Base-by-base conservation (phyloP, 208 protist genomes). In the Sergeia podlipaevii region DNA sequence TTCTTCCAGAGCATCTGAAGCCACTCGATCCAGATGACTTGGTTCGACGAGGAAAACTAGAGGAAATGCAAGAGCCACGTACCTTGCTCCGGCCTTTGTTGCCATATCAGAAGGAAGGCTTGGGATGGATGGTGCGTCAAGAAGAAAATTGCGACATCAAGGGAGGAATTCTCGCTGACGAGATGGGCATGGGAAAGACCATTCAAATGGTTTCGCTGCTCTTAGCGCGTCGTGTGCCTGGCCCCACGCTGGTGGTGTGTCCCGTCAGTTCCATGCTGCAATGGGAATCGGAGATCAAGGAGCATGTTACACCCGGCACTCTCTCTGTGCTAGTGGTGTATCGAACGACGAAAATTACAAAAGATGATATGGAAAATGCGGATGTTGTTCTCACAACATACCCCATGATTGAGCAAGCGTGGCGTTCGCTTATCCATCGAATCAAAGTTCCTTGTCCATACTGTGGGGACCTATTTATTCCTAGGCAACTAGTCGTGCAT, bases 131-230 rank as follows among this genome's bases (percentile, higher is more conserved):
- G 79, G 51, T 88, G 26, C 45, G 58, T 18, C 86, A 95, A 56
- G 91, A 96, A 52, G 28, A 32, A 6, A 56, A 75, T 15, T 77
- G 65, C 20, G 57, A 76, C 10, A 34, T 82, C 18, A 88, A 82
- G 33, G 87, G 91, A 43, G 94, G 96, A 17, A 98, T 99, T 65
- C 70, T 99, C 13, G 98, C 98, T 0, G 98, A 99, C 80, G 98
- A 99, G 64, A 99, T 99, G 97, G 88, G 97, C 55, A 86, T 98
- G 60, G 97, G 97, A 29, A 99, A 99, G 70, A 98, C 97, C 0
- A 91, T 98, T 29, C 93, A 98, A 69, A 98, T 95, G 27, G 98
- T 99, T 50, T 64, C 88, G 29, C 53, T 96, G 39, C 62, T 98
- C 20, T 60, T 89, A 13, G 84, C 96, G 5, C 54, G 83, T 54